These are phyloP conservation scores for Phytopythium cucurbitacearum DNA, from an alignment of 352 stramenopile species.

Conservation along the genomic window DNA sequence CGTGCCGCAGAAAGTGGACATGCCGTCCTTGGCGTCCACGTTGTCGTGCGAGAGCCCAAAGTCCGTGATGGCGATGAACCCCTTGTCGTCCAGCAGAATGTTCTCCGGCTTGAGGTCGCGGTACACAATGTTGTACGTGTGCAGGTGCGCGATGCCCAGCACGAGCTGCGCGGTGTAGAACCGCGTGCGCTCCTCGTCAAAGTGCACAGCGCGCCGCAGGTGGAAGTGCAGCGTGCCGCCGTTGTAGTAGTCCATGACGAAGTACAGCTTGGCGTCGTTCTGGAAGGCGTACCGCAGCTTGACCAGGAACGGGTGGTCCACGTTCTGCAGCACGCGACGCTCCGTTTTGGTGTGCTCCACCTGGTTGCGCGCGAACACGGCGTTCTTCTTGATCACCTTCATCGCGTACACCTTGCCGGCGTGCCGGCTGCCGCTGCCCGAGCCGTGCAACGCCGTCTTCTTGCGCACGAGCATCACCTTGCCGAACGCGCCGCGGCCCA, in stretches of 20 bases:
- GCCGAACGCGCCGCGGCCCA: conserved; percentile 96
- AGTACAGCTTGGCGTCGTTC: conserved; percentile 80
- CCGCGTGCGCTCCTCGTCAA: conserved; percentile 55
- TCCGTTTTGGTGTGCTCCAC: conserved; percentile 92
- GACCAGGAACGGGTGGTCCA: conserved; percentile 86
- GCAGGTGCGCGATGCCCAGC: conserved; percentile 72
- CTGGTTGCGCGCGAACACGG: conserved; percentile 86
- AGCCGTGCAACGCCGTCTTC: conserved; percentile 29
- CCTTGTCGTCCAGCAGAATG: conserved; percentile 78
- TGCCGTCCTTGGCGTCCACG: conserved; percentile 70
- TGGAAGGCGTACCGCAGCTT: conserved; percentile 87
- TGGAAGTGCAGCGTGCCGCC: conserved; percentile 84
- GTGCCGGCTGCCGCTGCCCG: neutral
- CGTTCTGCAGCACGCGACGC: conserved; percentile 77
- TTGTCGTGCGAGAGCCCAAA: conserved; percentile 84
- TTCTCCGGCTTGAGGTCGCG: conserved; percentile 87
- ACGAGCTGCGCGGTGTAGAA: conserved; percentile 86
- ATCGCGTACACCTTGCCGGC: conserved; percentile 83
- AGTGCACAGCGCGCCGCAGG: conserved; percentile 60
- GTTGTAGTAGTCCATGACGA: conserved; percentile 90
- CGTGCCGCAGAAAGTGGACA: conserved; percentile 82
- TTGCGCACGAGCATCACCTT: conserved; percentile 91
- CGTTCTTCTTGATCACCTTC: conserved; percentile 91
- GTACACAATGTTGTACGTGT: conserved; percentile 86
- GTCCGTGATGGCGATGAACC: conserved; percentile 86